Evolutionary conservation across 1,139 yeast genomes (phyloP).

Genomic region (Scheffersomyces illinoinensis): DNA sequence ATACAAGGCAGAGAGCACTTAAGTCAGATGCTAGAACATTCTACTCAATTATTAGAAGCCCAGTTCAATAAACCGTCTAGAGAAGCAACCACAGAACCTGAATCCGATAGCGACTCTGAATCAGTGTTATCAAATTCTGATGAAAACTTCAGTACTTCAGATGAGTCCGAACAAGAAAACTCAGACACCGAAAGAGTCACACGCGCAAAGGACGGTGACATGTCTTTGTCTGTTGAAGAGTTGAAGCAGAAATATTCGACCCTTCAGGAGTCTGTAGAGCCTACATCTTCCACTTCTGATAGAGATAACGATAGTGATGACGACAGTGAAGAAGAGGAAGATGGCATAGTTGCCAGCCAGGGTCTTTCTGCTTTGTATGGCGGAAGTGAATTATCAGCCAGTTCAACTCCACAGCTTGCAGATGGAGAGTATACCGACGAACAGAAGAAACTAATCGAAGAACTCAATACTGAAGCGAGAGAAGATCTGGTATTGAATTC

Average conservation of each 20-base stretch:
- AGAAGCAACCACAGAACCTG: conserved; percentile 17
- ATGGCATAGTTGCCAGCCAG: conserved; percentile 18
- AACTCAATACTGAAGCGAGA: conserved; percentile 13
- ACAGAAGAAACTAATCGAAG: conserved; percentile 31
- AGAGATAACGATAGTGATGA: background rate
- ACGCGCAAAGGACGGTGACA: conserved; percentile 40
- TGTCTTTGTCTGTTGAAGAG: conserved; percentile 63
- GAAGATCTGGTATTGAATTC: conserved; percentile 23
- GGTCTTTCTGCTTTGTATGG: conserved; percentile 39
- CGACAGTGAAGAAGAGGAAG: conserved; percentile 15
- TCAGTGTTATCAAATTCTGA: conserved; percentile 15
- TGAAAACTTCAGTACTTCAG: conserved; percentile 12
- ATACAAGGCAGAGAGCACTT: conserved; percentile 84
- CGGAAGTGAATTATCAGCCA: conserved; percentile 2
- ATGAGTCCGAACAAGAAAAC: conserved; percentile 5
- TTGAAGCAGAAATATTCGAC: conserved; percentile 63
- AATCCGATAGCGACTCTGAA: conserved; percentile 13
- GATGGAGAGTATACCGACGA: conserved; percentile 34
- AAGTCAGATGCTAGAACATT: conserved; percentile 85
- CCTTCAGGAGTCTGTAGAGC: conserved; percentile 30
- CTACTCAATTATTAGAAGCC: conserved; percentile 86
- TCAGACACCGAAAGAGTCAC: conserved; percentile 8
- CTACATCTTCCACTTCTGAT: conserved; percentile 7
- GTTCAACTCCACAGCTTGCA: background rate
- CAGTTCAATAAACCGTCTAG: conserved; percentile 54